These are phyloP conservation scores for Sisymbrium altissimum DNA, from an alignment of 345 rosid genomes.

Conservation along the genomic window DNA sequence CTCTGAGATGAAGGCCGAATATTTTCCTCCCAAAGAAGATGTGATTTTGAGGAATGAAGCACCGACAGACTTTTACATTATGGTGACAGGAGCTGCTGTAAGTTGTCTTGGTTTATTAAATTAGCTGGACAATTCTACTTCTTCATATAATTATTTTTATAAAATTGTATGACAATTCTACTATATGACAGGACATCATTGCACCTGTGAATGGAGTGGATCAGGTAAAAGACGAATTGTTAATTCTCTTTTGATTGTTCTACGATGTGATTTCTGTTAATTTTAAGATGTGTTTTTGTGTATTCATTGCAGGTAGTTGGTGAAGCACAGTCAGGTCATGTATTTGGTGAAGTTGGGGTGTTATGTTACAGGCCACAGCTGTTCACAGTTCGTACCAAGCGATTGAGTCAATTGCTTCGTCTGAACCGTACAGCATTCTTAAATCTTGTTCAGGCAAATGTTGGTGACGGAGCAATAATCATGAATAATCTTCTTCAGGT, in stretches of 20 bases:
- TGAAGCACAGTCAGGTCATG: constrained; percentile 67
- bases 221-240: constrained; percentile 44
- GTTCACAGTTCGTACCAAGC: constrained; percentile 78
- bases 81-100: constrained; percentile 85
- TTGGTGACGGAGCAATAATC: constrained; percentile 87
- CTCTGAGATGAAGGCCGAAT: constrained; percentile 89
- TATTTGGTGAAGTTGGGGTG: constrained; percentile 83
- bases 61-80: constrained; percentile 75
- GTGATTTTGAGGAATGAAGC: constrained; percentile 89
- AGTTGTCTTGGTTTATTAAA: constrained; percentile 9
- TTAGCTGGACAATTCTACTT: not conserved
- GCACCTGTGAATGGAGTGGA: constrained; percentile 53
- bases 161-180: not conserved
- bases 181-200: constrained; percentile 55
- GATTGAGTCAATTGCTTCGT: constrained; percentile 84
- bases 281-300: constrained; percentile 2
- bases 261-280: constrained; percentile 20
- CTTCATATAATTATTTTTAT: constrained; percentile 23
- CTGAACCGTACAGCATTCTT: constrained; percentile 71
- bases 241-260: not conserved
- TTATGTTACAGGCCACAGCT: constrained; percentile 85
- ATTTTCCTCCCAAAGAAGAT: constrained; percentile 92
- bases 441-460: constrained; percentile 73
- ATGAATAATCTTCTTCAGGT: constrained; percentile 93
- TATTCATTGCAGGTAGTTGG: constrained; percentile 49